Base-by-base conservation (phyloP, 2,329 filamentous ascomycete genomes). In the Westerdykella ornata region DNA sequence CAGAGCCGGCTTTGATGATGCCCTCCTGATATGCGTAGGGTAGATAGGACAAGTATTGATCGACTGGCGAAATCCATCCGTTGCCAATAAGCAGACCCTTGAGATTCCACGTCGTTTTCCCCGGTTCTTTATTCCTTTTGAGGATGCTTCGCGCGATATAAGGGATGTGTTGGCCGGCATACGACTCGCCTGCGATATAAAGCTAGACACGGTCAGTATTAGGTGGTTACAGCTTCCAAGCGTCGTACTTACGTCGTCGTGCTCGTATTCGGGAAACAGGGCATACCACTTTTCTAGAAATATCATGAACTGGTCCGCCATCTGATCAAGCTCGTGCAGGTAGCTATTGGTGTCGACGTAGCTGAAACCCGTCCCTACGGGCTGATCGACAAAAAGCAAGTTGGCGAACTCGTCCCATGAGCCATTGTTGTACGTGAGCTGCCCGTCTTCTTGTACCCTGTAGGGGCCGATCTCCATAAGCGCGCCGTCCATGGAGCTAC, bases 351-450 rank as follows among this genome's bases (percentile, higher is more conserved):
- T 92, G 60, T 95, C 84, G 60, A 89, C 89, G 61, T 92, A 97
- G 68, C 92, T 98, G 71, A 85, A 98, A 2, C 92, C 92, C 1
- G 90, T 96, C 11, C 92, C 94, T 28, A 97, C 89, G 0, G 92
- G 92, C 62, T 97, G 94, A 62, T 98, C 92, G 45, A 98, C 87
- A 61, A 98, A 98, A 44, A 98, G 78, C 38, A 98, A 68, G 59
- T 98, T 98, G 50, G 92, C 88, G 60, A 97, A 98, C 70, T 98
- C 90, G 66, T 95, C 85, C 94, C 94, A 98, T 1, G 88, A 89
- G n/a, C 92, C 92, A 41, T 94, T 84, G 65, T 96, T 96, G 63
- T 87, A 81, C 43, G 73, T 73, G 43, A 98, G 71, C 57, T 82
- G 74, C 68, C 76, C 68, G 22, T 84, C 78, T 51, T 90, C 78